Percentiles rank a stretch among this genome's conserved stretches.
These are phyloP conservation scores for Diutina scorzettiae DNA, from an alignment of 1,139 yeast genomes.

Conservation along the genomic window DNA sequence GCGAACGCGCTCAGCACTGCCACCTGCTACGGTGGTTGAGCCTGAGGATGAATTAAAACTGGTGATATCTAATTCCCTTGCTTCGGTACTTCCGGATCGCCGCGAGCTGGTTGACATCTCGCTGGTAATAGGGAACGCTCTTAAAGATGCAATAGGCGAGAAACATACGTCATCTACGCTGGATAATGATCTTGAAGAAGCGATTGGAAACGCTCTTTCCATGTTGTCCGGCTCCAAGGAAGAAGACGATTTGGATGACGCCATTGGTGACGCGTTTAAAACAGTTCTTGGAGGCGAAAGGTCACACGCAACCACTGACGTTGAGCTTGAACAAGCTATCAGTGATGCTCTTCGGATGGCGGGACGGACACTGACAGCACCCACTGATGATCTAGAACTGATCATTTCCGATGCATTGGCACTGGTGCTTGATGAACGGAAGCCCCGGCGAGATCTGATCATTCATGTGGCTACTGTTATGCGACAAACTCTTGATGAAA, in stretches of 20 bases:
- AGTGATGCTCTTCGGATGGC: slow-evolving; percentile 2
- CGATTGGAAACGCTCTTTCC: background rate
- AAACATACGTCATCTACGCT: background rate
- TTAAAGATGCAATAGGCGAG: background rate
- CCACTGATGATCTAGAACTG: slow-evolving; percentile 11
- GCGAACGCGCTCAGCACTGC: background rate
- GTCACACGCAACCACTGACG: background rate
- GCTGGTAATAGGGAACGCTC: background rate
- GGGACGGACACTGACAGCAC: no score
- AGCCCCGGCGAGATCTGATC: slow-evolving; percentile 1
- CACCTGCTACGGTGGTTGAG: background rate
- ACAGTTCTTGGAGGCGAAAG: slow-evolving; percentile 7
- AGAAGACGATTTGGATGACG: slow-evolving; percentile 15
- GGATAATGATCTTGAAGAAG: slow-evolving; percentile 3
- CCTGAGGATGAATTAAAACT: background rate
- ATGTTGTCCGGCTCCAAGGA: slow-evolving; percentile 4
- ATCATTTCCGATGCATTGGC: slow-evolving; percentile 13
- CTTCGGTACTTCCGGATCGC: background rate
- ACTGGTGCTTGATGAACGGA: background rate
- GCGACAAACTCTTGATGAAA: slow-evolving; percentile 10
- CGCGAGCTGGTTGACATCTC: background rate
- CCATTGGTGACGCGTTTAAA: slow-evolving; percentile 16
- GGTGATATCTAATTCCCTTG: background rate
- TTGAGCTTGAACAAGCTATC: slow-evolving; percentile 6
- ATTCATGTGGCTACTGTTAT: slow-evolving; percentile 1